Evolutionary conservation across 176 grass and related monocot species (phyloP).

Genomic region (Rhynchospora tenuis): DNA sequence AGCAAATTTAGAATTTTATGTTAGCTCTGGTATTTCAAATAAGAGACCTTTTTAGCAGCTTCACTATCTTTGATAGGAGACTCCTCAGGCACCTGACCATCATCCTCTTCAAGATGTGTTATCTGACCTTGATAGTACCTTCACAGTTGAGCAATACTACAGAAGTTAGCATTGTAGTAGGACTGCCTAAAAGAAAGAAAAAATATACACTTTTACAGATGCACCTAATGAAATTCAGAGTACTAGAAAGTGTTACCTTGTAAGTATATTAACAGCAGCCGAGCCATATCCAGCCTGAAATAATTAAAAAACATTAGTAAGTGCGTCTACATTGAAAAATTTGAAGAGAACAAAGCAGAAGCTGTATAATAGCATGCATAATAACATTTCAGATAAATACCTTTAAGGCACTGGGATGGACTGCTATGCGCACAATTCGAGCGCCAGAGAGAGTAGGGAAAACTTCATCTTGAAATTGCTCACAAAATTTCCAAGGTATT

Average conservation of each 20-base stretch:
- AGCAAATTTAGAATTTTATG: background rate
- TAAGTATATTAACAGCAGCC: constrained; percentile 53
- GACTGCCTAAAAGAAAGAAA: constrained; percentile 9
- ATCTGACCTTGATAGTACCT: constrained; percentile 82
- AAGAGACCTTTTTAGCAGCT: constrained; percentile 80
- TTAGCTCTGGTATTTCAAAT: background rate
- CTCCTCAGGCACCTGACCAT: constrained; percentile 50
- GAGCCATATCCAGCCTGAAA: constrained; percentile 89
- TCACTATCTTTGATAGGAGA: constrained; percentile 56
- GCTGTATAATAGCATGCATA: background rate
- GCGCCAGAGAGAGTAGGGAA: constrained; percentile 89
- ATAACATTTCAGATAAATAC: constrained; percentile 30
- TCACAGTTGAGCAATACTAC: background rate
- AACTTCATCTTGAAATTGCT: constrained; percentile 92
- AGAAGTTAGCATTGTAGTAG: background rate
- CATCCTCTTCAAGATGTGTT: constrained; percentile 41
- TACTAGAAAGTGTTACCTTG: constrained; percentile 38
- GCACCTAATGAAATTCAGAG: background rate
- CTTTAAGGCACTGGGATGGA: constrained; percentile 89
- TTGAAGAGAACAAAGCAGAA: constrained; percentile 4
- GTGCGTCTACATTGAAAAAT: background rate
- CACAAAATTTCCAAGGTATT: constrained; percentile 98
- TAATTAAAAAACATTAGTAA: constrained; percentile 8
- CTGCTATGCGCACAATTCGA: constrained; percentile 90
- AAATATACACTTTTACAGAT: background rate